phyloP scores from a whole-genome alignment of 1,284 basidiomycete species.

The Athelia sp. region DNA sequence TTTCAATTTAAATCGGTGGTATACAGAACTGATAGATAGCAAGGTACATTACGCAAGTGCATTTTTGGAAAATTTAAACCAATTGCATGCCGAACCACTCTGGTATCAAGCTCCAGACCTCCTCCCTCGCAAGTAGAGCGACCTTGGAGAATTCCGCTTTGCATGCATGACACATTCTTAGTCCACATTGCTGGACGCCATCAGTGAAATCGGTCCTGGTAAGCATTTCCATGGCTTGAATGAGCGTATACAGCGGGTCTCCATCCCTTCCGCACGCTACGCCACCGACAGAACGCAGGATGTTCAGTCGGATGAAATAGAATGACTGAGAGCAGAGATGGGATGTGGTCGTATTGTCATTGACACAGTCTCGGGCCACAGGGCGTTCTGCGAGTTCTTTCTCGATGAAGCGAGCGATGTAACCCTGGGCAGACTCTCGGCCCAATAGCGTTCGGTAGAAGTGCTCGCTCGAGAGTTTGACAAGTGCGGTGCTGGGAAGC shows the following conservation, averaged over 20 bases:
- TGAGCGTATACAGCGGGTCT: conserved; percentile 63
- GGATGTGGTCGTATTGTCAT: conserved; percentile 20
- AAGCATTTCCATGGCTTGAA: conserved; percentile 66
- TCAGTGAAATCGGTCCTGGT: conserved; percentile 63
- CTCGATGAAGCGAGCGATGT: conserved; percentile 55
- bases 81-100: conserved; percentile 68
- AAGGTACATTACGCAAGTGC: no score
- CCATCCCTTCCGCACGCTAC: conserved; percentile 67
- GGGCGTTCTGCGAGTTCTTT: conserved; percentile 44
- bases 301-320: conserved; percentile 71
- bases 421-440: conserved; percentile 58
- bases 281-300: conserved; percentile 67
- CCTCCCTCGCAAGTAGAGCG: conserved; percentile 48
- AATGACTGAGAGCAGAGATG: conserved; percentile 62
- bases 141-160: conserved; percentile 53
- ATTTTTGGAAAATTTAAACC: no score
- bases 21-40: no score
- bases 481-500: neutral
- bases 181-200: conserved; percentile 47
- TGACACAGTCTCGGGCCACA: conserved; percentile 44
- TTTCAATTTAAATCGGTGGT: no score
- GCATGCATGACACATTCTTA: conserved; percentile 56
- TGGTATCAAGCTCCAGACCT: conserved; percentile 61
- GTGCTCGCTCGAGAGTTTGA: conserved; percentile 37
- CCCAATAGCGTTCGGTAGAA: conserved; percentile 51